These are phyloP conservation scores for Alternaria metachromatica DNA, from an alignment of 2,329 filamentous ascomycete genomes.

Conservation along the genomic window DNA sequence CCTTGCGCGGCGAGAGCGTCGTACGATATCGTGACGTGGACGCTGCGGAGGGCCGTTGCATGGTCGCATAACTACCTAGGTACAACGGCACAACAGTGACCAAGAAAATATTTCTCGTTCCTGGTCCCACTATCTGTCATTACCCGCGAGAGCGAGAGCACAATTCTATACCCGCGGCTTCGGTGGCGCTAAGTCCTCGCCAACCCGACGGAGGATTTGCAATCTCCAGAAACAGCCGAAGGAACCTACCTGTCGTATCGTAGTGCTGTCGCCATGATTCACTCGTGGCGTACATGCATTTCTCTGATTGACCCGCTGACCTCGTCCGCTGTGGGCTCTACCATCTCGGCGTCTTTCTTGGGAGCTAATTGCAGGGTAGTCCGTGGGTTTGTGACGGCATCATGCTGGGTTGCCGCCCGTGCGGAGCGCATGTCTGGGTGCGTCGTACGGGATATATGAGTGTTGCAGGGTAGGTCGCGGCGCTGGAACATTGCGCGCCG, in stretches of 20 bases:
- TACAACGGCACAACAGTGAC: not conserved
- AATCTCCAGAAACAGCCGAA: slow-evolving; percentile 18
- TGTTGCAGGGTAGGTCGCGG: slow-evolving; percentile 9
- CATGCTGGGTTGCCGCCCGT: slow-evolving; percentile 5
- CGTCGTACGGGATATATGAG: slow-evolving; percentile 12
- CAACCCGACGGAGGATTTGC: not conserved
- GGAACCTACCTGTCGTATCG: slow-evolving; percentile 11
- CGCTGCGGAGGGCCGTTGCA: not conserved
- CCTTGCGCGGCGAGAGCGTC: not conserved
- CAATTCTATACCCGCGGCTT: slow-evolving; percentile 4
- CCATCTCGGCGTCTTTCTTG: not conserved
- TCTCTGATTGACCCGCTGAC: slow-evolving; percentile 11
- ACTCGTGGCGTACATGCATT: slow-evolving; percentile 1
- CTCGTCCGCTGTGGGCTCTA: not conserved
- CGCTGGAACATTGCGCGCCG: slow-evolving; percentile 3
- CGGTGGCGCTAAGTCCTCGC: slow-evolving; percentile 9
- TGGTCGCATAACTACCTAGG: slow-evolving; percentile 1
- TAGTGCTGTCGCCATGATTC: slow-evolving; percentile 1
- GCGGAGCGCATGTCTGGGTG: slow-evolving; percentile 2
- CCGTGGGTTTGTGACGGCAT: slow-evolving; percentile 5
- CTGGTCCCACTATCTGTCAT: slow-evolving; percentile 1
- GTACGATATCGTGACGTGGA: not conserved
- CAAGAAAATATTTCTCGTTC: not conserved
- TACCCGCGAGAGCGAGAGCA: not conserved
- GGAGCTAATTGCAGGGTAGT: not conserved